Evolutionary conservation across 805 yeast species (phyloP).

Genomic region (Cyberlindnera japonica): DNA sequence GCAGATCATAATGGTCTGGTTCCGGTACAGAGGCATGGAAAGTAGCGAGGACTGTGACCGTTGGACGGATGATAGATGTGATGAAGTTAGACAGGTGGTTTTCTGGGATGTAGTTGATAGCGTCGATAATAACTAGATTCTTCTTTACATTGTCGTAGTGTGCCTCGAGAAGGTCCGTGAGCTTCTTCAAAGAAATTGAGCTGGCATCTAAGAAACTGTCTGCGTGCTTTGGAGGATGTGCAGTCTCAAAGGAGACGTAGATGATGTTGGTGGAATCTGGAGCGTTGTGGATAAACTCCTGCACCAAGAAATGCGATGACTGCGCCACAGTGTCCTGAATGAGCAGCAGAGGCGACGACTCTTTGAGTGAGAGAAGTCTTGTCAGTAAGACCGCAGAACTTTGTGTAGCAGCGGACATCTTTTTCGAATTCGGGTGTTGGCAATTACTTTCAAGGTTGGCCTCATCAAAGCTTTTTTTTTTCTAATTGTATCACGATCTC

Average conservation of each 20-base stretch:
- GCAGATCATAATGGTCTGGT: constrained; percentile 15
- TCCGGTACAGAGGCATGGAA: constrained; percentile 45
- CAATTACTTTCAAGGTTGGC: too few relatives aligned
- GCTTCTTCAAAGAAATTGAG: constrained; percentile 20
- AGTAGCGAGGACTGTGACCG: constrained; percentile 42
- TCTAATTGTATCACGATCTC: too few relatives aligned
- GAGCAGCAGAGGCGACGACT: constrained; percentile 68
- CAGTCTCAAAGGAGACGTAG: constrained; percentile 68
- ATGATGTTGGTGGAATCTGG: constrained; percentile 36
- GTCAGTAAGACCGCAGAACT: constrained; percentile 55
- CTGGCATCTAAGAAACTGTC: constrained; percentile 46
- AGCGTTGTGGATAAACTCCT: constrained; percentile 51
- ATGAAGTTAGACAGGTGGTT: constrained; percentile 47
- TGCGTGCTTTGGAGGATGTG: constrained; percentile 47
- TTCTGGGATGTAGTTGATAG: constrained; percentile 55
- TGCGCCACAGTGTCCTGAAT: constrained; percentile 69
- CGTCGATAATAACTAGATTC: constrained; percentile 57
- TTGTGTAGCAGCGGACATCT: constrained; percentile 35
- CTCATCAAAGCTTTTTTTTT: too few relatives aligned
- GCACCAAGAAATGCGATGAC: constrained; percentile 51
- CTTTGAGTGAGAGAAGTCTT: constrained; percentile 66
- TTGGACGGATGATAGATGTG: constrained; percentile 45
- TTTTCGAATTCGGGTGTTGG: neutral
- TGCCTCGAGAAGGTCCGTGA: constrained; percentile 24
- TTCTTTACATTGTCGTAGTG: constrained; percentile 26